Evolutionary conservation across 139 green algal species (phyloP), one percentile per base, ranked within the genome.

Genomic region (Coccomyxa sp.): DNA sequence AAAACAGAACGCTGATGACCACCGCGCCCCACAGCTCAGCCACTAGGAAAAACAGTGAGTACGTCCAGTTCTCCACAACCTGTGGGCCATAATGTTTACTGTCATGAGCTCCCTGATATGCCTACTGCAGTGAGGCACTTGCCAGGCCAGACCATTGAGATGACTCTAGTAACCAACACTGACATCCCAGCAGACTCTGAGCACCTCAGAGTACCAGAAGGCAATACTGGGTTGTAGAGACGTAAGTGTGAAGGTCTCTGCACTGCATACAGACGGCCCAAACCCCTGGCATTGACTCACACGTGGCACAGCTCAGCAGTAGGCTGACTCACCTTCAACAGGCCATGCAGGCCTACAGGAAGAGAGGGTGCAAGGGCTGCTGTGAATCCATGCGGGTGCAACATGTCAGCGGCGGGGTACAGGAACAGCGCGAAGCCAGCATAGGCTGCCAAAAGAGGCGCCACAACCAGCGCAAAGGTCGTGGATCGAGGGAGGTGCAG

Each of bases 1-100:
- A 97, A 85, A 97, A 97, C 44, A 97, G 86, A 39, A 97, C 85
- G 71, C 80, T 89, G 79, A 97, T 94, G 69, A 96, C 90, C 0
- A 97, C 91, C 4, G 84, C 78, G 8, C 93, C 93, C 93, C 93
- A 97, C 39, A 97, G 87, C 88, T 97, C 93, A 9, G 85, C 84
- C 35, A 89, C 80, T 75, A 90, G 94, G 84, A 94, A 97, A 79
- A 97, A 97, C 29, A 96, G 80, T 8, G 88, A 91, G 80, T 89
- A 96, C 29, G 90, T 95, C 93, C 93, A 97, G 81, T 95, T 85
- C 80, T 93, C 86, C 16, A 88, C 80, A 14, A 92, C 75, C 79
- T 80, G 71, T 34, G 41, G 2, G 31, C 9, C 10, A 64, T 55
- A 40, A 16, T n/a, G 9, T 33, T n/a, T n/a, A n/a, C n/a, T n/a